Percentiles rank a stretch among this genome's conserved stretches.
phyloP scores from a whole-genome alignment of 2,329 filamentous ascomycete species.

The Tolypocladium endophyticum region DNA sequence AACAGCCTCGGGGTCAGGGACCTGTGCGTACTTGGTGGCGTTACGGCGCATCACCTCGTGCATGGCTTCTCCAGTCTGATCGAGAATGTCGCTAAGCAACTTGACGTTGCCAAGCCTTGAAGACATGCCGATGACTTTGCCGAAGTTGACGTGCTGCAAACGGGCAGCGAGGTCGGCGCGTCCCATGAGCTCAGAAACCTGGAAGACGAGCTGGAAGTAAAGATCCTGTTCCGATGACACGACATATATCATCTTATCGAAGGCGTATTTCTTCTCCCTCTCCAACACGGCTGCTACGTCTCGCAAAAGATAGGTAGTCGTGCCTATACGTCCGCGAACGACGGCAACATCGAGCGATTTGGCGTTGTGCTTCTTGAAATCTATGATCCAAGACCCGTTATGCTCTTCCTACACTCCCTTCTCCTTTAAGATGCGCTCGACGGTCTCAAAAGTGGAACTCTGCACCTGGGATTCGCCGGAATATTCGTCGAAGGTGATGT shows the following conservation, averaged over 20 bases:
- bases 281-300: constrained; percentile 55
- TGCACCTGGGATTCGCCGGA: constrained; percentile 54
- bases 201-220: constrained; percentile 21
- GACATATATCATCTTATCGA: constrained; percentile 30
- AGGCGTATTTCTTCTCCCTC: constrained; percentile 29
- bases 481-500: constrained; percentile 54
- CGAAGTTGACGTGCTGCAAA: constrained; percentile 32
- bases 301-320: constrained; percentile 57
- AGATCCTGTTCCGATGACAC: constrained; percentile 22
- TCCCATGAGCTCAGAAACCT: constrained; percentile 20
- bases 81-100: constrained; percentile 45
- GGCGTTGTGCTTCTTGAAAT: constrained; percentile 55
- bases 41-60: constrained; percentile 58
- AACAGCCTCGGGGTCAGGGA: no score
- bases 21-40: no score
- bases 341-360: constrained; percentile 59
- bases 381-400: constrained; percentile 56
- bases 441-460: constrained; percentile 41
- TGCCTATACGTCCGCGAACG: constrained; percentile 52
- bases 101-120: constrained; percentile 37
- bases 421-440: constrained; percentile 46
- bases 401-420: constrained; percentile 49
- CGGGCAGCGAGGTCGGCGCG: constrained; percentile 14
- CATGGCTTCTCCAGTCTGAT: constrained; percentile 54
- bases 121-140: constrained; percentile 32